Percentiles rank a stretch among this genome's conserved stretches.
Conservation (phyloP, 768 basidiomycete species). For the Kwoniella mangroviensis region DNA sequence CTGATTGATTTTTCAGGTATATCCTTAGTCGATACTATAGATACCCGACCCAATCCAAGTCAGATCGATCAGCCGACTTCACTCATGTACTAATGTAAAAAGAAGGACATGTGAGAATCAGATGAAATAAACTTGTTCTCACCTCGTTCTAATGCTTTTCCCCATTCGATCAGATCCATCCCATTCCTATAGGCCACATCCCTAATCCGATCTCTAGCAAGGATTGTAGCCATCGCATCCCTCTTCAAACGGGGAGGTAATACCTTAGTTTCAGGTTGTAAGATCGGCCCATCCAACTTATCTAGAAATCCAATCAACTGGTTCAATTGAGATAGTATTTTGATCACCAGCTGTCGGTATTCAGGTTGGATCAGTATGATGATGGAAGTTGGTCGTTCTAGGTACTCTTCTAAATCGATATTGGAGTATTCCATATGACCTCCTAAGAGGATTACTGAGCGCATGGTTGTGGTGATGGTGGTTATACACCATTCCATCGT, state of each 20-base stretch:
- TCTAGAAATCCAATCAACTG: slow-evolving; percentile 29
- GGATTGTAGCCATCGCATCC: slow-evolving; percentile 38
- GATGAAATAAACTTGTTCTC: neutral
- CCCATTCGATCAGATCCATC: slow-evolving; percentile 41
- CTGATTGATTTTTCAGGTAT: slow-evolving; percentile 6
- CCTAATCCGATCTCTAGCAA: slow-evolving; percentile 33
- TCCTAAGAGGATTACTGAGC: slow-evolving; percentile 18
- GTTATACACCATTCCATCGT: slow-evolving; percentile 35
- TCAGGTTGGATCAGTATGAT: slow-evolving; percentile 22
- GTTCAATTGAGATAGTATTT: slow-evolving; percentile 28
- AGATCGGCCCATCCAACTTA: slow-evolving; percentile 36
- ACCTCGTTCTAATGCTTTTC: slow-evolving; percentile 30
- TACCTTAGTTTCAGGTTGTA: slow-evolving; percentile 28
- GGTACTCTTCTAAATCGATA: neutral
- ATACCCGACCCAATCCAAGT: no score
- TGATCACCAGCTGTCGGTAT: slow-evolving; percentile 12
- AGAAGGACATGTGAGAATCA: neutral
- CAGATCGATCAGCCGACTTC: neutral
- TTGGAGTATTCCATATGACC: slow-evolving; percentile 16
- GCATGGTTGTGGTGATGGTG: slow-evolving; percentile 17
- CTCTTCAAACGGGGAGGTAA: slow-evolving; percentile 18
- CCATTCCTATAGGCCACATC: slow-evolving; percentile 29
- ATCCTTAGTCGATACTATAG: slow-evolving; percentile 2
- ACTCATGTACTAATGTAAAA: slow-evolving; percentile 1
- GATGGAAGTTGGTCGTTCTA: slow-evolving; percentile 2